phyloP scores from a whole-genome alignment of 768 basidiomycete species.

The Auricularia heimuer region DNA sequence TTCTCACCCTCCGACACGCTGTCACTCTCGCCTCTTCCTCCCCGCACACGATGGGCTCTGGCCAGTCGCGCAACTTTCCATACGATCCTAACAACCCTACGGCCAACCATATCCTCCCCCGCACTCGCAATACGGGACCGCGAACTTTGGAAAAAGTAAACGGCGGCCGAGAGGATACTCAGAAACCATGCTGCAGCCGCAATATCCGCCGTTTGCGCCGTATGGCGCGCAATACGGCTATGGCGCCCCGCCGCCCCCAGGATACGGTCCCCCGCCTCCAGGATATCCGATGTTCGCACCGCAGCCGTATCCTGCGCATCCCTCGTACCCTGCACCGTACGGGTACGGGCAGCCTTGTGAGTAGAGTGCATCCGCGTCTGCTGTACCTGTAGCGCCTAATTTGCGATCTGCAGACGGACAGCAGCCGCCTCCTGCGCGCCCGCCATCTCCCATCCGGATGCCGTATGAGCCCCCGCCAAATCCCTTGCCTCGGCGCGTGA shows the following conservation, averaged over 20 bases:
- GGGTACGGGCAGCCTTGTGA: neutral
- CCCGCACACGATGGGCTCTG: neutral
- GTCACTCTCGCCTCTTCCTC: too few relatives aligned
- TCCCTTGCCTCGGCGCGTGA: neutral
- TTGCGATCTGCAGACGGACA: neutral
- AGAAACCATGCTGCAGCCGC: neutral
- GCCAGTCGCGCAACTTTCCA: neutral
- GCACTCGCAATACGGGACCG: neutral
- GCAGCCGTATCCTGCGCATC: too few relatives aligned
- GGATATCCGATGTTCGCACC: too few relatives aligned
- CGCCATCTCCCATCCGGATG: neutral
- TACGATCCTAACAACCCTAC: neutral
- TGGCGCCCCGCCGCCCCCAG: too few relatives aligned
- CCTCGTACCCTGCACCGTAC: neutral
- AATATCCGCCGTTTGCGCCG: neutral
- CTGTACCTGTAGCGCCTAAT: neutral
- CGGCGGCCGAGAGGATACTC: neutral
- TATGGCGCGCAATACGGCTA: neutral
- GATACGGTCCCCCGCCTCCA: too few relatives aligned
- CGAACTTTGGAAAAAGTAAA: neutral
- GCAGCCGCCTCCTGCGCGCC: neutral
- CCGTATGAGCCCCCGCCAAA: neutral
- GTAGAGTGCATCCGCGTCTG: neutral
- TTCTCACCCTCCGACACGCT: too few relatives aligned
- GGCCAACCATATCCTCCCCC: neutral